These are phyloP conservation scores for Pinus tabuliformis DNA, from an alignment of 75 land plant species.

Conservation along the genomic window DNA sequence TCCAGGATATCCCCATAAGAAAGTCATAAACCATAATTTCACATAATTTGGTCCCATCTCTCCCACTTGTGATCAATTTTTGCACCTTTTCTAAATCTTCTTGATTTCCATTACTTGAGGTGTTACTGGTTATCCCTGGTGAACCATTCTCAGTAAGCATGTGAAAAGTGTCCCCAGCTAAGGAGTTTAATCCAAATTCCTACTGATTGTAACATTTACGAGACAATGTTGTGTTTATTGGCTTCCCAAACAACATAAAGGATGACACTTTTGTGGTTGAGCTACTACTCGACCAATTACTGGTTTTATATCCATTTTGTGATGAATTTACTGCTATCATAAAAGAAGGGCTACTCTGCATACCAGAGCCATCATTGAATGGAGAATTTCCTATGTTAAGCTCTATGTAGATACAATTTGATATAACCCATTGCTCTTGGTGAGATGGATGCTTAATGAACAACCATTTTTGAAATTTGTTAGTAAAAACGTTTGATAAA, in stretches of 20 bases:
- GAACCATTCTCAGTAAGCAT: constrained; percentile 11
- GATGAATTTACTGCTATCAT: constrained; percentile 28
- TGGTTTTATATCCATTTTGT: constrained; percentile 14
- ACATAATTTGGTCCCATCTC: neutral
- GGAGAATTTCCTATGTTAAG: constrained; percentile 7
- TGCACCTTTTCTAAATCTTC: constrained; percentile 11
- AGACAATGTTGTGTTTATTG: constrained; percentile 48
- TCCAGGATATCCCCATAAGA: neutral
- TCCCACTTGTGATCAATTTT: neutral
- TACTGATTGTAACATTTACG: constrained; percentile 7
- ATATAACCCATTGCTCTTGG: constrained; percentile 1
- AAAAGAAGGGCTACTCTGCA: constrained; percentile 30
- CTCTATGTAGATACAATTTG: constrained; percentile 16
- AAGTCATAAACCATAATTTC: neutral
- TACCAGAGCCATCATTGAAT: neutral
- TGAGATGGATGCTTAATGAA: constrained; percentile 16
- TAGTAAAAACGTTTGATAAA: constrained; percentile 54
- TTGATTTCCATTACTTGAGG: constrained; percentile 41
- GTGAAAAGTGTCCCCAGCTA: constrained; percentile 25
- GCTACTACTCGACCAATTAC: neutral
- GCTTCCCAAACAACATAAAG: constrained; percentile 77
- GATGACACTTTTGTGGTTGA: constrained; percentile 22
- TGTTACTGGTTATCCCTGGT: constrained; percentile 17
- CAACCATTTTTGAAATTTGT: constrained; percentile 47
- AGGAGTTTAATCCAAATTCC: constrained; percentile 23